Percentiles rank a stretch among this genome's conserved stretches.
Evolutionary conservation across 176 grass and related monocot genomes (phyloP).

Genomic region (Bolboschoenus planiculmis): DNA sequence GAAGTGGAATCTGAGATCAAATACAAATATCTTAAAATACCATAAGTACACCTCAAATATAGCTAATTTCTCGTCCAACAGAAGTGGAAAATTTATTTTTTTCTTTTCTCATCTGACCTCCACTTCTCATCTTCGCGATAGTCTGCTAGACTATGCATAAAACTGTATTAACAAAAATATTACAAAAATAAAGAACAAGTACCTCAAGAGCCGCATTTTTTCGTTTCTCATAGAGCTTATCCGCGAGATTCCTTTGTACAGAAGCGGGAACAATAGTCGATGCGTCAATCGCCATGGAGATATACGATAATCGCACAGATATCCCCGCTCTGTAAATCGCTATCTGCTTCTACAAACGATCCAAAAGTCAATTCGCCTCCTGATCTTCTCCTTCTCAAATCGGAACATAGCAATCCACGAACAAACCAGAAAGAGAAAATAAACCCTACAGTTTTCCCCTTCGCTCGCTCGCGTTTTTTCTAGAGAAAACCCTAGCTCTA

Average conservation of each 20-base stretch:
- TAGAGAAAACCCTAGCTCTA: slow-evolving; percentile 13
- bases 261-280: slow-evolving; percentile 66
- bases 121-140: neutral
- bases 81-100: neutral
- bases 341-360: slow-evolving; percentile 43
- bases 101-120: neutral
- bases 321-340: slow-evolving; percentile 19
- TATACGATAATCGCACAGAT: slow-evolving; percentile 4
- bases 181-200: slow-evolving; percentile 20
- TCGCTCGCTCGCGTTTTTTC: neutral
- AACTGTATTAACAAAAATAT: neutral
- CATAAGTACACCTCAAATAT: neutral
- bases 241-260: slow-evolving; percentile 84
- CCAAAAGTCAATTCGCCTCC: slow-evolving; percentile 35
- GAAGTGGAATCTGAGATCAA: neutral
- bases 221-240: slow-evolving; percentile 99
- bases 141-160: slow-evolving; percentile 1
- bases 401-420: slow-evolving; percentile 7
- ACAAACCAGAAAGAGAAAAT: neutral
- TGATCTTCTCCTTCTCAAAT: slow-evolving; percentile 23
- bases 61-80: neutral
- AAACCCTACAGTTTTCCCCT: neutral
- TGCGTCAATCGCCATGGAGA: slow-evolving; percentile 55
- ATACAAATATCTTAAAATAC: neutral
- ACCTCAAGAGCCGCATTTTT: slow-evolving; percentile 99